These are phyloP conservation scores for Diaporthe sp. DNA, from an alignment of 2,329 filamentous ascomycete species.

Conservation along the genomic window DNA sequence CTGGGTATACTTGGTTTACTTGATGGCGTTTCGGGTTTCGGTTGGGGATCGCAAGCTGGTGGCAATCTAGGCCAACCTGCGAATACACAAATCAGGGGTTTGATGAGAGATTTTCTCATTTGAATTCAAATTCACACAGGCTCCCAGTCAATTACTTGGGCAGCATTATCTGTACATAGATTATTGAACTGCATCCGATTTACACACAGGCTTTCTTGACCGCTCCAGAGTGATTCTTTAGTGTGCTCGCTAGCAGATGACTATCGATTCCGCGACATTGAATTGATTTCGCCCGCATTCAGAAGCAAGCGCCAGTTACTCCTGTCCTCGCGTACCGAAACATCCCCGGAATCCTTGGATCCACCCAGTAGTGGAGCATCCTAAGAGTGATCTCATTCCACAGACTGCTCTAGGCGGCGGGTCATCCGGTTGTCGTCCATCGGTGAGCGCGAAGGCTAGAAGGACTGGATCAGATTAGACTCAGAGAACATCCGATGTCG, in stretches of 20 bases:
- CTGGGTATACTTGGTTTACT: constrained; percentile 21
- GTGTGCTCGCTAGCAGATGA: neutral
- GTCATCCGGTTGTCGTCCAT: neutral
- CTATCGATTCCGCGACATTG: neutral
- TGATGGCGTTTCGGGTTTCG: neutral
- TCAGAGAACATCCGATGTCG: neutral
- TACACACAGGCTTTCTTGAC: neutral
- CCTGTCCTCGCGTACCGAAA: constrained; percentile 2
- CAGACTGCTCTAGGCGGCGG: constrained; percentile 13
- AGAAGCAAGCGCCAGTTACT: neutral
- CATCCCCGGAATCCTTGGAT: neutral
- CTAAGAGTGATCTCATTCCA: constrained; percentile 21
- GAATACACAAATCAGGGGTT: neutral
- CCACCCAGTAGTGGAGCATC: neutral
- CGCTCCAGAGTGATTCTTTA: no score
- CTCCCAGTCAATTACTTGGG: neutral
- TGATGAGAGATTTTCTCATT: constrained; percentile 11
- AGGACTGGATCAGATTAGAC: neutral
- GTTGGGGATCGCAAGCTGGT: neutral
- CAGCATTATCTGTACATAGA: constrained; percentile 31
- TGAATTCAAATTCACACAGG: neutral
- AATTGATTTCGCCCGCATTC: neutral
- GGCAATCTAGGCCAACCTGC: constrained; percentile 17
- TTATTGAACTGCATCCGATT: neutral
- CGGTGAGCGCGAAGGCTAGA: neutral